These are phyloP conservation scores for Arachis monticola DNA, from an alignment of 331 rosid genomes.

Conservation along the genomic window DNA sequence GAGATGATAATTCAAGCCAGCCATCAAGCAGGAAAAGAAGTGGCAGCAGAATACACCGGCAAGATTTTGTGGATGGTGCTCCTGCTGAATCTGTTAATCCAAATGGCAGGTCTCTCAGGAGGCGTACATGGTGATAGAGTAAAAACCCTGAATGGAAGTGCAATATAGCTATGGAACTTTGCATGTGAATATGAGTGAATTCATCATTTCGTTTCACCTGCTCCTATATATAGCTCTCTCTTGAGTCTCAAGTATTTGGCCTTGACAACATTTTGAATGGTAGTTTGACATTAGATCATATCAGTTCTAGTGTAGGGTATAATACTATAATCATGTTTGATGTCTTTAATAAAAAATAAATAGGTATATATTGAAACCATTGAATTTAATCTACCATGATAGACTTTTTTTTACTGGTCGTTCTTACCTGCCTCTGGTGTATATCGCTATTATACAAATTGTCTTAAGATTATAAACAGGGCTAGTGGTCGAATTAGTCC, in stretches of 20 bases:
- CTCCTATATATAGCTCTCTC: conserved; percentile 5
- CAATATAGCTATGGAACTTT: conserved; percentile 30
- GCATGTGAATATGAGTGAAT: conserved; percentile 37
- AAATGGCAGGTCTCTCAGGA: conserved; percentile 69
- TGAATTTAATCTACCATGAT: too few relatives aligned
- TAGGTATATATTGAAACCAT: conserved; percentile 33
- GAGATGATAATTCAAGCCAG: conserved; percentile 59
- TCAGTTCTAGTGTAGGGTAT: conserved; percentile 49
- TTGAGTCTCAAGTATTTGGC: conserved; percentile 31
- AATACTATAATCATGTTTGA: conserved; percentile 26
- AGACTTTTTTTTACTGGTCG: too few relatives aligned
- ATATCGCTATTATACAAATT: too few relatives aligned
- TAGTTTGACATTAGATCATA: conserved; percentile 40
- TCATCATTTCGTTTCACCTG: conserved; percentile 39
- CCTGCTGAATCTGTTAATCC: conserved; percentile 70
- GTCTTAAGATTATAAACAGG: too few relatives aligned
- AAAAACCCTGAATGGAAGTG: conserved; percentile 36
- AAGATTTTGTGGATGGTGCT: conserved; percentile 70
- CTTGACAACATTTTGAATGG: conserved; percentile 40
- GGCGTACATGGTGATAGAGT: conserved; percentile 52
- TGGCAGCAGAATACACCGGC: conserved; percentile 69
- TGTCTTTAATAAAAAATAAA: conserved; percentile 41
- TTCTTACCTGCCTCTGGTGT: too few relatives aligned
- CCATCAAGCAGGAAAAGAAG: conserved; percentile 72
- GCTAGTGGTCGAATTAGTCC: too few relatives aligned